phyloP scores from a whole-genome alignment of 495 filamentous ascomycete species.

The Daldinia grandis region DNA sequence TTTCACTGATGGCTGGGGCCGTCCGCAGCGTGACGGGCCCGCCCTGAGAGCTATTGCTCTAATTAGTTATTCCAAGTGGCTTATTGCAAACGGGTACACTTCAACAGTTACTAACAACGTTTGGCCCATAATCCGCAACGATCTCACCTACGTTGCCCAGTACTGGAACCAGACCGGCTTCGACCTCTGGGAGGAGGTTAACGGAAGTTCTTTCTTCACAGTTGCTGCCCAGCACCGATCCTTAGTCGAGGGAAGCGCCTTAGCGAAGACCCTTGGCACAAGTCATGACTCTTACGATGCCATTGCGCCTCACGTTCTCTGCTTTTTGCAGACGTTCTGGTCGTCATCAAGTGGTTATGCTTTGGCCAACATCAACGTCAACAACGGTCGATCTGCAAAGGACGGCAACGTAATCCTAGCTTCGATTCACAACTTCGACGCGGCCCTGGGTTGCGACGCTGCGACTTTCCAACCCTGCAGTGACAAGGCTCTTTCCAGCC shows the following conservation, averaged over 20 bases:
- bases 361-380: conserved; percentile 63
- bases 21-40: conserved; percentile 77
- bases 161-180: conserved; percentile 77
- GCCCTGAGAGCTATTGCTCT: conserved; percentile 71
- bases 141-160: conserved; percentile 73
- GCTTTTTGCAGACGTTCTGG: conserved; percentile 74
- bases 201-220: conserved; percentile 68
- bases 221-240: conserved; percentile 56
- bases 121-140: conserved; percentile 72
- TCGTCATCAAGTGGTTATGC: conserved; percentile 60
- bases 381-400: conserved; percentile 62
- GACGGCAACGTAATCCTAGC: conserved; percentile 70
- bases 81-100: conserved; percentile 58
- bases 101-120: conserved; percentile 53
- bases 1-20: conserved; percentile 72
- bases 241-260: conserved; percentile 68
- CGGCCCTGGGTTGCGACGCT: conserved; percentile 63
- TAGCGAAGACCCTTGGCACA: conserved; percentile 58
- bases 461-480: conserved; percentile 71
- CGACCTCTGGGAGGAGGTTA: conserved; percentile 78
- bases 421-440: conserved; percentile 72
- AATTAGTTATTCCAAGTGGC: conserved; percentile 57
- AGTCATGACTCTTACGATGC: conserved; percentile 59
- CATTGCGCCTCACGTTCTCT: conserved; percentile 66
- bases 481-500: conserved; percentile 68